Percentiles rank a stretch among this genome's conserved stretches.
These are phyloP conservation scores for Leptographium galeiforme DNA, from an alignment of 2,329 filamentous ascomycete species.

Conservation along the genomic window DNA sequence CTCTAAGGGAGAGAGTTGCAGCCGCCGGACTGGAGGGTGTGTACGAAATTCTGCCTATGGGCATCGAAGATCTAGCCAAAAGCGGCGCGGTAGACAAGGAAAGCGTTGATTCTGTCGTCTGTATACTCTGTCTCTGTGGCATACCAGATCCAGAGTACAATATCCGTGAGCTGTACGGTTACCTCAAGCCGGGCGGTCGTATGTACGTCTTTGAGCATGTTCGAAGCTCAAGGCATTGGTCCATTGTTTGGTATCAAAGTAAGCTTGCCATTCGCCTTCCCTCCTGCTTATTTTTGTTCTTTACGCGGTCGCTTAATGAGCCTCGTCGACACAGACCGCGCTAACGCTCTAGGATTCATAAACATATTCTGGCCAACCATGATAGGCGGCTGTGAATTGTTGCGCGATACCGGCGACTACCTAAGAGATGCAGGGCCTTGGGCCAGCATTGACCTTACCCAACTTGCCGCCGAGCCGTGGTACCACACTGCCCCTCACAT, in stretches of 20 bases:
- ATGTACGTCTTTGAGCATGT: constrained; percentile 55
- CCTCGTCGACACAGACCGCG: too few relatives aligned
- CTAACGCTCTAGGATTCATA: constrained; percentile 25
- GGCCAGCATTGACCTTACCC: constrained; percentile 32
- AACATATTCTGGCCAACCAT: constrained; percentile 39
- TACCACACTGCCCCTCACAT: constrained; percentile 33
- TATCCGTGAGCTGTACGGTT: constrained; percentile 39
- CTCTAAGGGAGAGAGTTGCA: constrained; percentile 31
- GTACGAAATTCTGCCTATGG: constrained; percentile 50
- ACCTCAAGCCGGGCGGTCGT: constrained; percentile 45
- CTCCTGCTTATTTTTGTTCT: background rate
- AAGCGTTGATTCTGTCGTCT: constrained; percentile 45
- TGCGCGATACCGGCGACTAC: constrained; percentile 31
- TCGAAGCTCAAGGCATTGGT: constrained; percentile 21
- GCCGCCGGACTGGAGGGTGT: constrained; percentile 39
- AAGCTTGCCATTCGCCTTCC: constrained; percentile 15
- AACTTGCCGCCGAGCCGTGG: constrained; percentile 26
- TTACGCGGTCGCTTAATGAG: background rate
- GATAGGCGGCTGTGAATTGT: constrained; percentile 38
- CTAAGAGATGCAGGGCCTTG: constrained; percentile 37
- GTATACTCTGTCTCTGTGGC: constrained; percentile 48
- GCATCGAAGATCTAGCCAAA: constrained; percentile 41
- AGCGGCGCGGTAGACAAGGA: constrained; percentile 31
- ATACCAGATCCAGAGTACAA: constrained; percentile 47
- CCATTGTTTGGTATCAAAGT: constrained; percentile 37